A percentile compares a stretch with the other conserved stretches of the same genome.
These are phyloP conservation scores for Backusella tuberculispora DNA, from an alignment of 192 early-diverging fungal species.

Conservation along the genomic window DNA sequence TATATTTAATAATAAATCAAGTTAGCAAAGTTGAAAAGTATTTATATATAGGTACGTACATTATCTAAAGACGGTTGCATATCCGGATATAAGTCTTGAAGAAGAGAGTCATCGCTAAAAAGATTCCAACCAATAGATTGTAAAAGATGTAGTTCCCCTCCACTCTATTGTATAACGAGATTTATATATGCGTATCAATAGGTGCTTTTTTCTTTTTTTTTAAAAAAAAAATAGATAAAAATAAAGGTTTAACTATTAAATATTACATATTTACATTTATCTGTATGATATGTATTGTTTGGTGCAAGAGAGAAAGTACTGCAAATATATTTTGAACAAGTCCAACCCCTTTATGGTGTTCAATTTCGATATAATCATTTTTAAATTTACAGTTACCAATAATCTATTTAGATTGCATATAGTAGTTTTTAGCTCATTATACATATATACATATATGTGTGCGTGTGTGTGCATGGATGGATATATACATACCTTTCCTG, in stretches of 20 bases:
- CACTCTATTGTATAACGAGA: background rate
- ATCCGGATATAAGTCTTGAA: background rate
- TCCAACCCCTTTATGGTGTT: background rate
- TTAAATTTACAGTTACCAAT: background rate
- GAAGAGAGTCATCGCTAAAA: background rate
- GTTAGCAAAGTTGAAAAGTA: background rate
- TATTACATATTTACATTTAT: constrained; percentile 3
- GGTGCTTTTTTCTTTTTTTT: too few relatives aligned
- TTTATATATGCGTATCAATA: too few relatives aligned
- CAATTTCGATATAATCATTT: constrained; percentile 11
- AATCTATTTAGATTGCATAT: background rate
- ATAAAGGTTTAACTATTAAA: background rate
- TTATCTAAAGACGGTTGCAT: background rate
- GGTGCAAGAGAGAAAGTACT: background rate
- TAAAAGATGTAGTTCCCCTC: background rate
- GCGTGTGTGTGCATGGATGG: background rate
- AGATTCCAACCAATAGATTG: background rate
- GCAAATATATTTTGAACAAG: constrained; percentile 13
- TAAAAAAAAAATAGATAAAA: background rate
- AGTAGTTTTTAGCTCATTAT: background rate
- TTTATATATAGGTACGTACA: background rate
- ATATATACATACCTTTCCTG: background rate
- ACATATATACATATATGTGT: too few relatives aligned
- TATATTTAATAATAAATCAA: background rate
- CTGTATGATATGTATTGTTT: constrained; percentile 2